Conservation (phyloP, 345 rosid genomes). For the Camelina sativa region DNA sequence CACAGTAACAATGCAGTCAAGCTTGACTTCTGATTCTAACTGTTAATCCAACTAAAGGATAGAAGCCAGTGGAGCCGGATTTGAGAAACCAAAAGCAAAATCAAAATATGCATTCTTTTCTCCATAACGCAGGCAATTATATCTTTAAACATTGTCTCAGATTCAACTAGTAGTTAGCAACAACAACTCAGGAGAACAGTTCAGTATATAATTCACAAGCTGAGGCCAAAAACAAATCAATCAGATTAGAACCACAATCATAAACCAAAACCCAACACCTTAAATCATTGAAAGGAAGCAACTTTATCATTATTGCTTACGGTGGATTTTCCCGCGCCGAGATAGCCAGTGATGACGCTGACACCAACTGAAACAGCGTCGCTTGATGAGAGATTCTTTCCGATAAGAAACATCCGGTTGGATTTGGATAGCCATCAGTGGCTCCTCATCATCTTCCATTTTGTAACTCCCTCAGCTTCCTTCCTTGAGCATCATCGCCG, state of each 20-base stretch:
- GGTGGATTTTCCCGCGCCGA: slow-evolving; percentile 96
- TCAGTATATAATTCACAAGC: slow-evolving; percentile 83
- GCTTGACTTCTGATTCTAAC: slow-evolving; percentile 84
- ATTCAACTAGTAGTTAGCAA: neutral
- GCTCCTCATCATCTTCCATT: slow-evolving; percentile 72
- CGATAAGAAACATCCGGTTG: slow-evolving; percentile 13
- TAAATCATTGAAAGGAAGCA: neutral
- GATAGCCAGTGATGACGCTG: slow-evolving; percentile 89
- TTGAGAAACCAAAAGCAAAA: slow-evolving; percentile 71
- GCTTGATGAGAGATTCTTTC: slow-evolving; percentile 12
- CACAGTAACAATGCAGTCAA: slow-evolving; percentile 89
- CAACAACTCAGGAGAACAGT: slow-evolving; percentile 23
- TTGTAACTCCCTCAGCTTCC: neutral
- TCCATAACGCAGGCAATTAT: neutral
- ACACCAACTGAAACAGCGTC: slow-evolving; percentile 67
- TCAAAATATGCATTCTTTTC: slow-evolving; percentile 62
- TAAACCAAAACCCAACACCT: neutral
- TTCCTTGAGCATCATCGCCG: slow-evolving; percentile 1
- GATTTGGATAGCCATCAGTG: slow-evolving; percentile 74
- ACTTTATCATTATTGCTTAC: slow-evolving; percentile 58
- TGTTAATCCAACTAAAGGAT: slow-evolving; percentile 97
- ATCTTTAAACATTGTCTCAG: neutral
- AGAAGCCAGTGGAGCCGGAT: slow-evolving; percentile 93
- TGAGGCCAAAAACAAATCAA: slow-evolving; percentile 35
- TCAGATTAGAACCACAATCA: neutral